These are phyloP conservation scores for Kwoniella newhampshirensis DNA, from an alignment of 768 basidiomycete genomes.

Conservation along the genomic window DNA sequence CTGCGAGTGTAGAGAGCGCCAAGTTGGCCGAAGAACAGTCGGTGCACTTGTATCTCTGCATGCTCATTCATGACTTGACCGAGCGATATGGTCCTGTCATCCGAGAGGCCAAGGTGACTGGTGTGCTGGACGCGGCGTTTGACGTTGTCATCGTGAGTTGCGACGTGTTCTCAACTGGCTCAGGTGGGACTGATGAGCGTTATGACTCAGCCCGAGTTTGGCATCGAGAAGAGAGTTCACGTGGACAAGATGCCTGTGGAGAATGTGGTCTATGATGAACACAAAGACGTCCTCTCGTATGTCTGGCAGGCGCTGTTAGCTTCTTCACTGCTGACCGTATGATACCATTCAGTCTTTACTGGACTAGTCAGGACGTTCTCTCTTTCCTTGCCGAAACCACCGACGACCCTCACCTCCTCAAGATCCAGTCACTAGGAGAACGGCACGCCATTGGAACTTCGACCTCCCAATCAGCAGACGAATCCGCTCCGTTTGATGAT, in stretches of 20 bases:
- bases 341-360: constrained; percentile 72
- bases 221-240: constrained; percentile 98
- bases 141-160: constrained; percentile 72
- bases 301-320: constrained; percentile 8
- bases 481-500: constrained; percentile 78
- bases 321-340: background rate
- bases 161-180: background rate
- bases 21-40: constrained; percentile 93
- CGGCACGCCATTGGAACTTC: constrained; percentile 62
- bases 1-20: constrained; percentile 65
- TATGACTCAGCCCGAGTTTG: constrained; percentile 70
- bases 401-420: constrained; percentile 92
- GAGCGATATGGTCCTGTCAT: constrained; percentile 92
- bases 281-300: constrained; percentile 70
- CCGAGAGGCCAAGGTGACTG: constrained; percentile 90
- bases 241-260: constrained; percentile 99
- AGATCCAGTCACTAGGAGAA: constrained; percentile 88
- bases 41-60: constrained; percentile 88
- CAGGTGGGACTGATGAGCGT: constrained; percentile 7
- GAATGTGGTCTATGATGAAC: constrained; percentile 97
- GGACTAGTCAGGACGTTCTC: constrained; percentile 92
- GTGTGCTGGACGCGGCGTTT: constrained; percentile 95
- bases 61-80: constrained; percentile 89
- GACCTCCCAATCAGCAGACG: constrained; percentile 75
- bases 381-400: constrained; percentile 92